These are phyloP conservation scores for Isatis tinctoria DNA, from an alignment of 345 rosid species.

Conservation along the genomic window DNA sequence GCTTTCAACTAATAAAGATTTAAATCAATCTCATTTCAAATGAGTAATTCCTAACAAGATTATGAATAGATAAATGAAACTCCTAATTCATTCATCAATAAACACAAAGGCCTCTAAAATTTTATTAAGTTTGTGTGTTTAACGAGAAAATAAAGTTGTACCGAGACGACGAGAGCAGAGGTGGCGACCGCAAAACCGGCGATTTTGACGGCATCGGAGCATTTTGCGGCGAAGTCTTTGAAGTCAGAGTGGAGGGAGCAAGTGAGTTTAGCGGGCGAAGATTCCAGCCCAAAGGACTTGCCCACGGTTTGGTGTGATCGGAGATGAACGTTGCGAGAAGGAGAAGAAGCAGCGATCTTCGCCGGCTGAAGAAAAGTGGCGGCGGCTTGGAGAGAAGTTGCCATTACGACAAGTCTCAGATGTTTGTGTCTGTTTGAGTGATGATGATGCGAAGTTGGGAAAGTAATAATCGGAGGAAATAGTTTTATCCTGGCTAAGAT, in stretches of 20 bases:
- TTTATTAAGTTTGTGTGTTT: neutral
- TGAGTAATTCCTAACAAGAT: too few relatives aligned
- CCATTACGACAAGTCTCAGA: conserved; percentile 40
- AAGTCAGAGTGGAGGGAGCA: conserved; percentile 69
- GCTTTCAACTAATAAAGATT: neutral
- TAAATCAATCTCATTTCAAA: too few relatives aligned
- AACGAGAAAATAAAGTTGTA: conserved; percentile 11
- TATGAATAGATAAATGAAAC: too few relatives aligned
- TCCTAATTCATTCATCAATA: neutral
- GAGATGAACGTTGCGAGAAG: conserved; percentile 40
- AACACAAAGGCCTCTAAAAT: neutral
- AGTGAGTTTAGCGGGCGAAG: conserved; percentile 46
- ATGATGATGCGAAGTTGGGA: neutral
- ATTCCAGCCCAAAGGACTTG: conserved; percentile 60
- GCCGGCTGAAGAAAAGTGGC: conserved; percentile 78
- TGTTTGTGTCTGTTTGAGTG: conserved; percentile 9
- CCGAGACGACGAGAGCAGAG: conserved; percentile 90
- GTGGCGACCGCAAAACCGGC: conserved; percentile 90
- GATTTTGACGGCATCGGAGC: conserved; percentile 59
- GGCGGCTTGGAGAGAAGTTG: conserved; percentile 84
- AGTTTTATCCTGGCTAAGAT: conserved; percentile 43
- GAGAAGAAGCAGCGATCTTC: conserved; percentile 42
- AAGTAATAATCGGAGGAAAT: conserved; percentile 12
- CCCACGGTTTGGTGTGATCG: conserved; percentile 47
- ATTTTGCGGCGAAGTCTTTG: conserved; percentile 64